Base-by-base conservation (phyloP, 2,329 filamentous ascomycete species). In the Chaetomium olivaceum region DNA sequence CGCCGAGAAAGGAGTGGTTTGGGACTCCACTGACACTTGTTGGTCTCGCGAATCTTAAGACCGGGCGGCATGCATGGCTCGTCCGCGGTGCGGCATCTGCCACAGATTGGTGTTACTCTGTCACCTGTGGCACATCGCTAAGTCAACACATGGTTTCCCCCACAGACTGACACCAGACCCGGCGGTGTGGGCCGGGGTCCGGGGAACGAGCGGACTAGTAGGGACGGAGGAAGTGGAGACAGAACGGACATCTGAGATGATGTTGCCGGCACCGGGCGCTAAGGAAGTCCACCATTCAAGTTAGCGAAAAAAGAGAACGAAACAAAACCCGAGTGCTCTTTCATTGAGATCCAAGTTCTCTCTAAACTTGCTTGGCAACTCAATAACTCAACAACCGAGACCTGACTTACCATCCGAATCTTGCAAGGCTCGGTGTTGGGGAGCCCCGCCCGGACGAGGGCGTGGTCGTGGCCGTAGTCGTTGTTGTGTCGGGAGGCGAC, bases 261-360 rank as follows among this genome's bases (percentile, higher is more conserved):
- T 81, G 78, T 65, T 81, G 78, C 67, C 81, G 79, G 72, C 81
- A 83, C 56, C 78, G 80, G 70, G 80, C 76, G 70, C 80, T 82
- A 48, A 19, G 8, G 11, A 7, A 9, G 19, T 48, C 11, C 27
- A 27, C 50, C 50, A 27, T 27, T 54, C 51, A 27, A 27, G 25
- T 54, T 19, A 54, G 51, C 19, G 27, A 57, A 57, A 57, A 14
- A 21, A 8, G 16, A 19, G 4, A n/a, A 43, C 39, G 5, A 43
- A 43, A 43, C 39, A 43, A 43, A 39, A n/a, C 39, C 4, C 39
- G 16, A 7, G 39, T 7, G 39, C 16, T 43, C 1, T 19, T 43
- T 7, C 7, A 43, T n/a, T 19, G 39, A 43, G 16, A 43, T 19
- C 3, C 46, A 21, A 23, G 7, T 3, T 1, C 16, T 6, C 19